These are phyloP conservation scores for Globomyces sp. DNA, from an alignment of 371 early-diverging fungal species.

Conservation along the genomic window DNA sequence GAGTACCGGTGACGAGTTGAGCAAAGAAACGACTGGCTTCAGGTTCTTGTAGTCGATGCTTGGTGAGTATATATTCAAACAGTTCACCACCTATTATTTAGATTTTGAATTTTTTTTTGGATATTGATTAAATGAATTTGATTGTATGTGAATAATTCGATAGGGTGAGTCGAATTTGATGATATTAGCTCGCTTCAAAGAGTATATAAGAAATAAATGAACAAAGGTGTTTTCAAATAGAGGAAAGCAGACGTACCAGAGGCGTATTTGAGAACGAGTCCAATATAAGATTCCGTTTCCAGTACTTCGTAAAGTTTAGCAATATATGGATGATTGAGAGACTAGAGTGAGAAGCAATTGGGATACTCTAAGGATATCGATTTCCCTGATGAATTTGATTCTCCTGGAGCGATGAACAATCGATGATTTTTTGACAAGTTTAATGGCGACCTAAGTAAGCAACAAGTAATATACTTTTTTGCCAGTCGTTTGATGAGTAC, in stretches of 20 bases:
- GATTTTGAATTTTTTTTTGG: constrained; percentile 44
- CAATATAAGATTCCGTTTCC: constrained; percentile 91
- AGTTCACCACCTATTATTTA: constrained; percentile 93
- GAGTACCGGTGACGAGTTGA: constrained; percentile 90
- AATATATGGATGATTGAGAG: constrained; percentile 85
- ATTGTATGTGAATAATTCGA: constrained; percentile 93
- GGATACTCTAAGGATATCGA: constrained; percentile 62
- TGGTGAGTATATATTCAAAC: constrained; percentile 94
- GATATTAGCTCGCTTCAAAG: constrained; percentile 92
- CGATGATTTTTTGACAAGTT: constrained; percentile 62
- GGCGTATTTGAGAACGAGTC: constrained; percentile 93
- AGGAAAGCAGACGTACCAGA: constrained; percentile 94
- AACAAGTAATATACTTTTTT: constrained; percentile 27
- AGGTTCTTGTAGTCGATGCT: constrained; percentile 83
- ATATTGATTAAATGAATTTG: constrained; percentile 72
- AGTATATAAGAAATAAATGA: constrained; percentile 85
- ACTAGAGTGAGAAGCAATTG: constrained; percentile 44
- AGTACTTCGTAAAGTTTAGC: constrained; percentile 94
- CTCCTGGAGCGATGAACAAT: constrained; percentile 48
- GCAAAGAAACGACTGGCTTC: constrained; percentile 92
- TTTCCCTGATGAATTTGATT: constrained; percentile 69
- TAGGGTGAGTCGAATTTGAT: constrained; percentile 93
- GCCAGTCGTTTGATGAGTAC: constrained; percentile 29
- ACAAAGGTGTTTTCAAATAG: constrained; percentile 75
- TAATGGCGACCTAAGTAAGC: constrained; percentile 59